Conservation (phyloP, 176 grass and related monocot genomes). For the Chloris gayana region DNA sequence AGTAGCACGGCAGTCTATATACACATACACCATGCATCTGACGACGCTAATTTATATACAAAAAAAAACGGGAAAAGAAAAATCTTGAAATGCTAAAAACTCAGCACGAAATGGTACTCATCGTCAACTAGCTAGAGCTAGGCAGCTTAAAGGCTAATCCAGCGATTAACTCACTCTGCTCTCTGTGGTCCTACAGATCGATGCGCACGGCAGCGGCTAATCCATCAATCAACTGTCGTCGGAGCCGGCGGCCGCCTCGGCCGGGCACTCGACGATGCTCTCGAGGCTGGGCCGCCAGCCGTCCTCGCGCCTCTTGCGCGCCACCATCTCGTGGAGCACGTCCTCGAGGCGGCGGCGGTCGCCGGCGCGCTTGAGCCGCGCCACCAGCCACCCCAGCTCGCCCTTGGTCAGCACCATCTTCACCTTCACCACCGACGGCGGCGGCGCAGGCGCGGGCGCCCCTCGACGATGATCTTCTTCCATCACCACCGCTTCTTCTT, state of each 20-base stretch:
- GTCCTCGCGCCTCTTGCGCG: slow-evolving; percentile 31
- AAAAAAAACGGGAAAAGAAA: not conserved
- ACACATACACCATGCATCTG: not conserved
- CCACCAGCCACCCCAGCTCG: slow-evolving; percentile 79
- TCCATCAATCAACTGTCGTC: not conserved
- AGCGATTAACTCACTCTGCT: not conserved
- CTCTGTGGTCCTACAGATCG: not conserved
- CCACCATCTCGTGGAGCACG: slow-evolving; percentile 62
- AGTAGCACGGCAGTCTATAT: not conserved
- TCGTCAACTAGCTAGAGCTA: not conserved
- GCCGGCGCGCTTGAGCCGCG: slow-evolving; percentile 61
- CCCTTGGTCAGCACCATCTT: slow-evolving; percentile 71
- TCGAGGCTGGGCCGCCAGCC: slow-evolving; percentile 69
- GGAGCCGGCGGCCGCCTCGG: slow-evolving; percentile 28
- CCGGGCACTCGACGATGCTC: slow-evolving; percentile 63
- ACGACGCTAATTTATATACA: slow-evolving; percentile 4
- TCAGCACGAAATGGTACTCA: not conserved
- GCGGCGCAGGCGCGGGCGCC: not conserved
- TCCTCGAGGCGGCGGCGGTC: slow-evolving; percentile 56
- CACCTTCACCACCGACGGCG: slow-evolving; percentile 53
- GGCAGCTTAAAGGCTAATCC: no score
- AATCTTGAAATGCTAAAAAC: not conserved
- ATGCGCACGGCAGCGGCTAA: not conserved
- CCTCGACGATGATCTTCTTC: not conserved
- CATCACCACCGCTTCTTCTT: not conserved